phyloP scores from a whole-genome alignment of 2,329 filamentous ascomycete genomes.

The Colletotrichum salicis region DNA sequence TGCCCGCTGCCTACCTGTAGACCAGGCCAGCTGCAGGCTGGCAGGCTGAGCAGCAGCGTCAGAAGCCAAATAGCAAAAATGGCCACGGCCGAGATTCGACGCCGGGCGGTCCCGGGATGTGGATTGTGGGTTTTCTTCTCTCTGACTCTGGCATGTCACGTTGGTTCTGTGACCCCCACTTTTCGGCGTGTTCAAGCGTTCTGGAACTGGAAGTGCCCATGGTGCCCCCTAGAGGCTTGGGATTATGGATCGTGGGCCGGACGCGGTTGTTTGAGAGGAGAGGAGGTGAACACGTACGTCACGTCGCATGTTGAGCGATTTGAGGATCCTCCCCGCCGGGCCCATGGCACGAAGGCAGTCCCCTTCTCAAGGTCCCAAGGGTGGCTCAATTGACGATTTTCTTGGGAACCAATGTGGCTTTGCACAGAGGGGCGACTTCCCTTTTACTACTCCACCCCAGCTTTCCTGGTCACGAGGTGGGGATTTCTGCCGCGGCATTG shows the following conservation, averaged over 20 bases:
- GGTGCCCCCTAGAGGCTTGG: not conserved
- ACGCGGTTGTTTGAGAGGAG: not conserved
- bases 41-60: not conserved
- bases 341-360: not conserved
- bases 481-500: not conserved
- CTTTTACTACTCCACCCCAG: not conserved
- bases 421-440: not conserved
- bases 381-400: not conserved
- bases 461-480: not conserved
- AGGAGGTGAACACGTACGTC: slow-evolving; percentile 11
- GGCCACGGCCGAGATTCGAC: not conserved
- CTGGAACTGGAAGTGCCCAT: not conserved
- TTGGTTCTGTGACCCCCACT: not conserved
- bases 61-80: not conserved
- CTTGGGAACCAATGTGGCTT: not conserved
- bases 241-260: not conserved
- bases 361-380: not conserved
- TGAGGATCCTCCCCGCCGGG: not conserved
- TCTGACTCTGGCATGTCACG: not conserved
- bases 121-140: not conserved
- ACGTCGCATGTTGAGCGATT: slow-evolving; percentile 27
- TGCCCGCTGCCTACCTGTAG: no score
- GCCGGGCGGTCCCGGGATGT: slow-evolving; percentile 18
- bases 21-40: not conserved
- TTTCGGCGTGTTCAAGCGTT: not conserved